These are phyloP conservation scores for Aspergillus tanneri DNA, from an alignment of 2,329 filamentous ascomycete genomes.

Conservation along the genomic window DNA sequence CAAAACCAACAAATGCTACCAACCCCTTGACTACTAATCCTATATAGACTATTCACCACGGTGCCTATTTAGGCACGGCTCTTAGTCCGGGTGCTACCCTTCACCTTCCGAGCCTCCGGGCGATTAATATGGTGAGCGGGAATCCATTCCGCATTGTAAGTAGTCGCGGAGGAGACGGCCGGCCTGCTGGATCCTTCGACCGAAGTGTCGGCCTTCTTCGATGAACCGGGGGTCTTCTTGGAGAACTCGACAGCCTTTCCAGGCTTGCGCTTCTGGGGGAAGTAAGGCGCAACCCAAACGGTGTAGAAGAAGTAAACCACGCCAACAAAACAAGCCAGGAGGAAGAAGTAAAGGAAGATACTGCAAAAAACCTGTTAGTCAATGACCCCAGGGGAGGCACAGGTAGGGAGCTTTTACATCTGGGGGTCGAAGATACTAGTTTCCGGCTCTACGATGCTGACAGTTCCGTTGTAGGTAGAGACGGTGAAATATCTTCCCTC, in stretches of 20 bases:
- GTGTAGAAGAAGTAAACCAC: constrained; percentile 96
- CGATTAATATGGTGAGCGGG: constrained; percentile 85
- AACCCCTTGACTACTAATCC: constrained; percentile 5
- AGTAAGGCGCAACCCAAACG: constrained; percentile 94
- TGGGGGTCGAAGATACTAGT: constrained; percentile 92
- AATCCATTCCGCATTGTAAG: constrained; percentile 92
- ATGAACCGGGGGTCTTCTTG: constrained; percentile 59
- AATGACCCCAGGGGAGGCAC: constrained; percentile 1
- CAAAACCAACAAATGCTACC: constrained; percentile 10
- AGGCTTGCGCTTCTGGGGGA: constrained; percentile 72
- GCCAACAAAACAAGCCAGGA: constrained; percentile 72
- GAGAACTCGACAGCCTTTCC: constrained; percentile 60
- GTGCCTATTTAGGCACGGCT: constrained; percentile 31
- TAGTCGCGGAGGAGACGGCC: constrained; percentile 67
- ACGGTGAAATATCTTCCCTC: constrained; percentile 73
- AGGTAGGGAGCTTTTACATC: constrained; percentile 62
- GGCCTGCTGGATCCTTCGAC: constrained; percentile 70
- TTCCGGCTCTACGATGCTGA: constrained; percentile 84
- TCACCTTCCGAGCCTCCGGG: constrained; percentile 66
- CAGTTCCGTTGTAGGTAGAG: constrained; percentile 75
- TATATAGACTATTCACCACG: constrained; percentile 3
- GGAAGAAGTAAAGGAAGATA: constrained; percentile 95
- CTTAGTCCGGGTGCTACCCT: constrained; percentile 47
- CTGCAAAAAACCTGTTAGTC: constrained; percentile 49
- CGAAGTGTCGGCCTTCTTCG: constrained; percentile 66